Base-by-base conservation (phyloP, 2,329 filamentous ascomycete species). In the Cephalotrichum gorgonifer region DNA sequence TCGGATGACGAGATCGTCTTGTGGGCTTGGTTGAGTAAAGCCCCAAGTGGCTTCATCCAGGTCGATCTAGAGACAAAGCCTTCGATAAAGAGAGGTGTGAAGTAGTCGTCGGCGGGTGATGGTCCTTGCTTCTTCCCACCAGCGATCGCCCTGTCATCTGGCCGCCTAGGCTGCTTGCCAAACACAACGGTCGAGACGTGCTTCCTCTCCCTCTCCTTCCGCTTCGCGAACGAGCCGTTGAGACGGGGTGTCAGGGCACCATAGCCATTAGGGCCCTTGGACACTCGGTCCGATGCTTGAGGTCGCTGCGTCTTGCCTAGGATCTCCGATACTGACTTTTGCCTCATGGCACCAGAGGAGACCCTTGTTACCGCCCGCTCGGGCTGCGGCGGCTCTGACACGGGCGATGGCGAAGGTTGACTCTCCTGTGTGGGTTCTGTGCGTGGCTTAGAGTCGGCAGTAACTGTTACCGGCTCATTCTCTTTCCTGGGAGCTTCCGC, bases 1-100 rank as follows among this genome's bases (percentile, higher is more conserved):
- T 96, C 90, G 2, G 83, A 74, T 0, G 91, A 97, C 2, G 85
- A 89, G 11, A 97, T 72, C 0, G 89, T 95, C 63, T 98, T 98
- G 60, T 90, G 86, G 4, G 90, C 87, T 42, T 87, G 85, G 49
- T 83, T 78, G 3, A 97, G 71, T 0, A 97, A 75, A 39, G 87
- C 83, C 50, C 86, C 79, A 8, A 83, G 67, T 0, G 76, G 73
- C 50, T 79, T 79, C 70, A 81, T 79, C 71, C 78, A 80, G 47
- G 71, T 73, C 43, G 74, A 71, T 48, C 71, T 69, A 54, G 73
- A 64, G 41, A 76, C 69, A 57, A 78, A 78, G 30, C 75, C 74
- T 49, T 80, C 75, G 4, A 81, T 70, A 51, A 81, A 83, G 43
- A 78, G 67, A 5, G 80, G 78, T 12, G 75, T 79, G 53, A 82